These are phyloP conservation scores for Hamigera avellanea DNA, from an alignment of 495 filamentous ascomycete genomes.

Conservation along the genomic window DNA sequence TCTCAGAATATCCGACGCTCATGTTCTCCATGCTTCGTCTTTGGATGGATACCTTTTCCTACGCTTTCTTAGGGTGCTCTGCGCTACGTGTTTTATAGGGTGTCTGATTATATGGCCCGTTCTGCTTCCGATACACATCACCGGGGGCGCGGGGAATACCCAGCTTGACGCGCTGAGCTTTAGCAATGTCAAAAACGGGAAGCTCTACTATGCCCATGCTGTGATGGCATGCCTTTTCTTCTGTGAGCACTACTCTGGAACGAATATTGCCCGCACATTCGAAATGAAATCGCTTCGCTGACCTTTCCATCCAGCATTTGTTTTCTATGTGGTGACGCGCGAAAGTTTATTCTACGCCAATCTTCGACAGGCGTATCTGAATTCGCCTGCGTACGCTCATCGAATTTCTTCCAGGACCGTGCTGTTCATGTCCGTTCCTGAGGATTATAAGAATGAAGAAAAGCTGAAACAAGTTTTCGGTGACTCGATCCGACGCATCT, in stretches of 20 bases:
- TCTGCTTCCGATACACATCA: conserved; percentile 69
- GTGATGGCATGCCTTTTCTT: conserved; percentile 42
- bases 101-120: conserved; percentile 72
- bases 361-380: conserved; percentile 57
- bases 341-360: conserved; percentile 61
- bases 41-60: conserved; percentile 77
- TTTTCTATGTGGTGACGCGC: conserved; percentile 53
- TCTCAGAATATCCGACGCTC: conserved; percentile 45
- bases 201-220: conserved; percentile 50
- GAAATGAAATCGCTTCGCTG: neutral
- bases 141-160: conserved; percentile 46
- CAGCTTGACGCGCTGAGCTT: conserved; percentile 56
- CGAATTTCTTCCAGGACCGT: conserved; percentile 59
- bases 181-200: conserved; percentile 46
- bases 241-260: conserved; percentile 33
- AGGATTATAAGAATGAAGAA: conserved; percentile 42
- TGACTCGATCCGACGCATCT: conserved; percentile 45
- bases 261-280: neutral
- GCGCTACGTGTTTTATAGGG: conserved; percentile 60
- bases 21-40: conserved; percentile 53
- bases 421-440: conserved; percentile 56
- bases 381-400: conserved; percentile 53
- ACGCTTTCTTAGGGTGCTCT: conserved; percentile 62
- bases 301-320: conserved; percentile 34
- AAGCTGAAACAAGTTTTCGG: conserved; percentile 50